Conservation (phyloP, 768 basidiomycete species). For the Boletus rufocinnamomeus region DNA sequence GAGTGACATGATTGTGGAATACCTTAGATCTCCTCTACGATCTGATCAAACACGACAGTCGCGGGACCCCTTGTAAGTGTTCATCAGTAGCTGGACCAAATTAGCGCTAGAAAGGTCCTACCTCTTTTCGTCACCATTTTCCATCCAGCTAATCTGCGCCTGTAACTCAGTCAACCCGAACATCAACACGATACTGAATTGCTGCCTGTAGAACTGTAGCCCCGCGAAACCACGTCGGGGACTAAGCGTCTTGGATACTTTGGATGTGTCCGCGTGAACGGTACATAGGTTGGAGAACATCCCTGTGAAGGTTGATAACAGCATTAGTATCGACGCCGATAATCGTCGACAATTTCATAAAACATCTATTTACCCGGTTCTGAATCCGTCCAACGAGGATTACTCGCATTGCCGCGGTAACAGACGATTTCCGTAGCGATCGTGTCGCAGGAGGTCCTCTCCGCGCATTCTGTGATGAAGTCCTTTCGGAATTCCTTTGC, state of each 20-base stretch:
- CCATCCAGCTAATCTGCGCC: slow-evolving; percentile 47
- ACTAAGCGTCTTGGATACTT: slow-evolving; percentile 33
- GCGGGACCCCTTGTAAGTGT: slow-evolving; percentile 30
- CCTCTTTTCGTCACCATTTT: slow-evolving; percentile 34
- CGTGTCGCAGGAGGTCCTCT: slow-evolving; percentile 29
- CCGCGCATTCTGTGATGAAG: slow-evolving; percentile 33
- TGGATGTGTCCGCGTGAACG: slow-evolving; percentile 30
- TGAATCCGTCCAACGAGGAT: slow-evolving; percentile 34
- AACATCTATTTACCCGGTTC: slow-evolving; percentile 26
- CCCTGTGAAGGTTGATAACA: slow-evolving; percentile 12
- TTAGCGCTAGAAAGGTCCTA: not conserved
- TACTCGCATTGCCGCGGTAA: slow-evolving; percentile 26
- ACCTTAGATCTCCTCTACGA: slow-evolving; percentile 30
- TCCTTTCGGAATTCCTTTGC: slow-evolving; percentile 35
- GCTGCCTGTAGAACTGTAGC: slow-evolving; percentile 32
- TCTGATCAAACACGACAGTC: slow-evolving; percentile 35
- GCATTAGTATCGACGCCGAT: not conserved
- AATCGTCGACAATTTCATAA: too few relatives aligned
- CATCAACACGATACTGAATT: slow-evolving; percentile 43
- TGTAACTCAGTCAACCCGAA: slow-evolving; percentile 51
- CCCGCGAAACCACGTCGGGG: slow-evolving; percentile 33
- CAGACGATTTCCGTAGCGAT: slow-evolving; percentile 36
- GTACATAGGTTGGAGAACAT: slow-evolving; percentile 31
- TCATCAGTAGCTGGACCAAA: not conserved
- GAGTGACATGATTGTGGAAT: not conserved